A percentile compares a stretch with the other conserved stretches of the same genome.
These are phyloP conservation scores for Aspergillus fumigatus DNA, from an alignment of 2,329 filamentous ascomycete species.

Conservation along the genomic window DNA sequence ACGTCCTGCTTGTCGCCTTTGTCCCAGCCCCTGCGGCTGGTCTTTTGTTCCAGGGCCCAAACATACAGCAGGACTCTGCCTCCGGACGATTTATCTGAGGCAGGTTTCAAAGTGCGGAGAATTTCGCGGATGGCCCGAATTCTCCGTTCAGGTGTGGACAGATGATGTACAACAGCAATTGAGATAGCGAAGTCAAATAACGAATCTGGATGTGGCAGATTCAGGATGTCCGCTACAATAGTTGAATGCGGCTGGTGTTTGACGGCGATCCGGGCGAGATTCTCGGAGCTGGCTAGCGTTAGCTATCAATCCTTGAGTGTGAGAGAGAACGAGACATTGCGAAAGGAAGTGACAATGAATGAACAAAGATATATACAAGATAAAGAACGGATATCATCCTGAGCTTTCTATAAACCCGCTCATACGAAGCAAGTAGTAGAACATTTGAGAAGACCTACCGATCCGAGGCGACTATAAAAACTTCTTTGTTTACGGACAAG, in stretches of 20 bases:
- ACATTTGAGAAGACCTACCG: slow-evolving; percentile 51
- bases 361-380: neutral
- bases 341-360: neutral
- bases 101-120: slow-evolving; percentile 56
- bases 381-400: neutral
- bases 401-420: slow-evolving; percentile 2
- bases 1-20: slow-evolving; percentile 80
- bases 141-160: slow-evolving; percentile 72
- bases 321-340: neutral
- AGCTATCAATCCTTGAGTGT: slow-evolving; percentile 5
- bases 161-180: slow-evolving; percentile 90
- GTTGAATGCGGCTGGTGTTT: slow-evolving; percentile 60
- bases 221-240: slow-evolving; percentile 74
- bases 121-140: slow-evolving; percentile 68
- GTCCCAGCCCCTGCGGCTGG: slow-evolving; percentile 83
- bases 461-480: slow-evolving; percentile 83
- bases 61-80: slow-evolving; percentile 80
- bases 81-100: slow-evolving; percentile 23
- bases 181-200: slow-evolving; percentile 84
- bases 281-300: slow-evolving; percentile 52
- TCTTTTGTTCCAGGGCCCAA: slow-evolving; percentile 90
- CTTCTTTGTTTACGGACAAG: slow-evolving; percentile 67
- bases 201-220: slow-evolving; percentile 67
- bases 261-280: slow-evolving; percentile 55
- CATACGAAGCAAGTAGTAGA: slow-evolving; percentile 9